These are phyloP conservation scores for Suillus weaverae DNA, from an alignment of 768 basidiomycete species.

Conservation along the genomic window DNA sequence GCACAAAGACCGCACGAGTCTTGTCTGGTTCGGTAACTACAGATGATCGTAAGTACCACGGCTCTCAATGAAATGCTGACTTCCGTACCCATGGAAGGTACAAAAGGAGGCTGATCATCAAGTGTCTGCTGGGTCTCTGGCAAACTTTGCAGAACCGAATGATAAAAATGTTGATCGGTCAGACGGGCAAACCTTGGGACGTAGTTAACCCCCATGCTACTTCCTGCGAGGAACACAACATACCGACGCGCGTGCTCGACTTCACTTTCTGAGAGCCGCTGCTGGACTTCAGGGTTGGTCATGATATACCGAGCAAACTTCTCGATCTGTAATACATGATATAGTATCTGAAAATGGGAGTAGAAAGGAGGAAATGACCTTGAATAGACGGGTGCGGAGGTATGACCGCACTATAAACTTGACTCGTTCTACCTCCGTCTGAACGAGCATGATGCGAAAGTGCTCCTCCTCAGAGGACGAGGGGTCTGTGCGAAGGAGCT, in stretches of 20 bases:
- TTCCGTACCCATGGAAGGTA: conserved; percentile 71
- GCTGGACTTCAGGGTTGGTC: conserved; percentile 68
- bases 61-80: conserved; percentile 1
- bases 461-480: conserved; percentile 91
- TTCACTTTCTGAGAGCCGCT: conserved; percentile 80
- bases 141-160: conserved; percentile 80
- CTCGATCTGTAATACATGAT: conserved; percentile 63
- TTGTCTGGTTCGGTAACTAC: conserved; percentile 80
- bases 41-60: conserved; percentile 10
- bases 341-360: conserved; percentile 16
- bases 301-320: conserved; percentile 81
- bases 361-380: conserved; percentile 48
- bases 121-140: conserved; percentile 76
- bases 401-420: conserved; percentile 92
- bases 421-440: conserved; percentile 92
- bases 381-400: conserved; percentile 80
- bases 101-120: conserved; percentile 70
- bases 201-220: conserved; percentile 3
- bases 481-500: conserved; percentile 73
- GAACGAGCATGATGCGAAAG: conserved; percentile 87
- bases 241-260: conserved; percentile 77
- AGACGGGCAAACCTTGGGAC: conserved; percentile 66
- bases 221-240: conserved; percentile 16
- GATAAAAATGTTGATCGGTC: conserved; percentile 73
- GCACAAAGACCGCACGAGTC: conserved; percentile 76